Evolutionary conservation across 768 basidiomycete genomes (phyloP).

Genomic region (Peribolospora baueri): DNA sequence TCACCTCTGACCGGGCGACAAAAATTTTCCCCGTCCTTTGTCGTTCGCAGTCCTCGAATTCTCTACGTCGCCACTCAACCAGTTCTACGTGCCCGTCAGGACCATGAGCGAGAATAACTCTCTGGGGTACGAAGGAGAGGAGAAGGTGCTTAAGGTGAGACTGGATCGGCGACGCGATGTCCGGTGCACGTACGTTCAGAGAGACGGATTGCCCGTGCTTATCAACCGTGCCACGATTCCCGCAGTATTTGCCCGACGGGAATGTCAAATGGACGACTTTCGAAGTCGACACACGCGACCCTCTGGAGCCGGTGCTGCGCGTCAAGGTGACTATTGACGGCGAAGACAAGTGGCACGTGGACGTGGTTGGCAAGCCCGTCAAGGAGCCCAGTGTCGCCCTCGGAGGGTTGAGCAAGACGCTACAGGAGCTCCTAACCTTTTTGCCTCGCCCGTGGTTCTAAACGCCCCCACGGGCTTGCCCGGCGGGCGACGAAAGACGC

Average conservation of each 20-base stretch:
- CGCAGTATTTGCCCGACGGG: conserved; percentile 24
- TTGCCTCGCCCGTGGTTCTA: too few relatives aligned
- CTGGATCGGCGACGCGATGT: too few relatives aligned
- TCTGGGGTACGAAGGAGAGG: conserved; percentile 13
- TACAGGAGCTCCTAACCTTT: too few relatives aligned
- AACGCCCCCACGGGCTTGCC: too few relatives aligned
- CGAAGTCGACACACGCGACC: conserved; percentile 40
- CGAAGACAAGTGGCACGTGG: conserved; percentile 23
- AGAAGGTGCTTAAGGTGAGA: not conserved
- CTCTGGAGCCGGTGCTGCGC: conserved; percentile 28
- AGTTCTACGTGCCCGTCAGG: conserved; percentile 35
- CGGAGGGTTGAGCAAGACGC: not conserved
- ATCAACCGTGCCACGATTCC: too few relatives aligned
- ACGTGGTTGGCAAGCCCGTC: conserved; percentile 12
- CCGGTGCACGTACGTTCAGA: too few relatives aligned
- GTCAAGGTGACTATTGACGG: conserved; percentile 42
- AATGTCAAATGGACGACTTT: conserved; percentile 48
- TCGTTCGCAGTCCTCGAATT: conserved; percentile 29
- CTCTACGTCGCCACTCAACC: conserved; percentile 33
- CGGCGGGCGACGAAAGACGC: too few relatives aligned
- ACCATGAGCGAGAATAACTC: conserved; percentile 1
- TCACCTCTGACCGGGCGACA: too few relatives aligned
- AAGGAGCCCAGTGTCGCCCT: not conserved
- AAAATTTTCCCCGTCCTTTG: too few relatives aligned
- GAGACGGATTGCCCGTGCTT: too few relatives aligned